A percentile compares a stretch with the other conserved stretches of the same genome.
Evolutionary conservation across 768 basidiomycete genomes (phyloP).

Genomic region (Pisolithus albus): DNA sequence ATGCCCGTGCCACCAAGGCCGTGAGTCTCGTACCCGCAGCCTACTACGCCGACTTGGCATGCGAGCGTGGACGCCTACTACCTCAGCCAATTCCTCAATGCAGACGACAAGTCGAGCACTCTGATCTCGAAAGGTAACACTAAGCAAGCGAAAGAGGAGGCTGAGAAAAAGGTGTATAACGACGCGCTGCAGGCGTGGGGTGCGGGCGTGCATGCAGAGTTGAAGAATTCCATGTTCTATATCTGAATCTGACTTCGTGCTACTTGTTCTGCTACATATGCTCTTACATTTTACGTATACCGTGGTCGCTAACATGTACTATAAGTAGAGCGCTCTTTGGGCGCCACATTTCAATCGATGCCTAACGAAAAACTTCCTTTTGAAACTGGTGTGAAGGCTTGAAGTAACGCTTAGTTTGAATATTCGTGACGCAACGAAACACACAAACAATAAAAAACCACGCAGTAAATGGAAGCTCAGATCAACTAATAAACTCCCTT

Average conservation of each 20-base stretch:
- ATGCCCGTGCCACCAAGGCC: slow-evolving; percentile 76
- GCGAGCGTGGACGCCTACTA: slow-evolving; percentile 72
- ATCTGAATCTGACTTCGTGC: slow-evolving; percentile 33
- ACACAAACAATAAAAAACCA: too few species aligned
- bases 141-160: slow-evolving; percentile 25
- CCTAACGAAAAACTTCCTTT: too few species aligned
- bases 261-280: neutral
- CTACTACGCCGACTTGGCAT: slow-evolving; percentile 78
- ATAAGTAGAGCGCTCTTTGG: neutral
- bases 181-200: slow-evolving; percentile 39
- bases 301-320: neutral
- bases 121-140: slow-evolving; percentile 25
- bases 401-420: too few species aligned
- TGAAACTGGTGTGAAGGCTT: too few species aligned
- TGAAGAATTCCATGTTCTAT: slow-evolving; percentile 70
- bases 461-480: neutral
- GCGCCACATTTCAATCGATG: too few species aligned
- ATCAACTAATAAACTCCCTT: slow-evolving; percentile 25
- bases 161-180: slow-evolving; percentile 13
- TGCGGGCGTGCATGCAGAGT: slow-evolving; percentile 46
- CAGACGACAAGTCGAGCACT: slow-evolving; percentile 43
- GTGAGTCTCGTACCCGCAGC: slow-evolving; percentile 78
- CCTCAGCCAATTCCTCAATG: slow-evolving; percentile 60
- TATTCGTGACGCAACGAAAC: too few species aligned
- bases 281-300: neutral